phyloP scores from a whole-genome alignment of 768 basidiomycete species.

The Leucocoprinus birnbaumii region DNA sequence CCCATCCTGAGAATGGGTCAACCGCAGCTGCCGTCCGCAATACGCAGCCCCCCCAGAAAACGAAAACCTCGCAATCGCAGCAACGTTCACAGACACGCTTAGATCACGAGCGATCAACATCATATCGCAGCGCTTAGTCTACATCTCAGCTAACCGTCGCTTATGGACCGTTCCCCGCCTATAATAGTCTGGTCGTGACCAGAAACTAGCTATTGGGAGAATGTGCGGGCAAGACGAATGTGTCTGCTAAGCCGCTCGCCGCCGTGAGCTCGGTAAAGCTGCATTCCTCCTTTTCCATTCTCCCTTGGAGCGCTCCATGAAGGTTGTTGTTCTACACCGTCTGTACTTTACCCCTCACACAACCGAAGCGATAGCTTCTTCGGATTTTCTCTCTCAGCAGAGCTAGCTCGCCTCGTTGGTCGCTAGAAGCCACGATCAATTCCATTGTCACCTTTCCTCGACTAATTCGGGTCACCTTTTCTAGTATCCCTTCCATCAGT shows the following conservation, averaged over 20 bases:
- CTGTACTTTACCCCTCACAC: too few species aligned
- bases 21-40: not conserved
- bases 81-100: not conserved
- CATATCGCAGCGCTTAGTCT: constrained; percentile 5
- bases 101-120: not conserved
- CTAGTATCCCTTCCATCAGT: not conserved
- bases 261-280: not conserved
- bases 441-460: not conserved
- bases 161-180: not conserved
- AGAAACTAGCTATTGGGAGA: not conserved
- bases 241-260: not conserved
- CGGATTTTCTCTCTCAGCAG: not conserved
- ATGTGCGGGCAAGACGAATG: not conserved
- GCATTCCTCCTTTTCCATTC: not conserved
- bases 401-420: constrained; percentile 7
- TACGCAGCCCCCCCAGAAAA: not conserved
- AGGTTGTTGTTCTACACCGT: too few species aligned
- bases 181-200: not conserved
- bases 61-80: not conserved
- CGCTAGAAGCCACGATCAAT: not conserved
- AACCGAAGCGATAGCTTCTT: not conserved
- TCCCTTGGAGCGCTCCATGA: not conserved
- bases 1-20: not conserved
- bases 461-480: not conserved
- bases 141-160: constrained; percentile 5